Conservation (phyloP, 331 rosid genomes). For the Arachis monticola region DNA sequence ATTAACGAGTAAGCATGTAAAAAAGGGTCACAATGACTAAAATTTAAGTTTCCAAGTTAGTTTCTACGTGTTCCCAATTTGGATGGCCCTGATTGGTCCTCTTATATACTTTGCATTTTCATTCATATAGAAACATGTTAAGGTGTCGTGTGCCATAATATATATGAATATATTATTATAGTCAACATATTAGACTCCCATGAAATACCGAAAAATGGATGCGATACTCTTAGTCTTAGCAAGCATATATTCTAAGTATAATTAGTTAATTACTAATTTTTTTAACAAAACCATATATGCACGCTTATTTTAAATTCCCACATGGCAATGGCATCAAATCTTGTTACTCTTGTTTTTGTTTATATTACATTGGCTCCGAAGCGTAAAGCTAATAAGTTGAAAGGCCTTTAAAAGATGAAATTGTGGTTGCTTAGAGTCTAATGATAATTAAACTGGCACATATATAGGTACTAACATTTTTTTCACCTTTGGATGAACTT, state of each 20-base stretch:
- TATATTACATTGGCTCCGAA: neutral
- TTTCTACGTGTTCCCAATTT: slow-evolving; percentile 16
- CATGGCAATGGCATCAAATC: neutral
- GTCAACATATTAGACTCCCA: slow-evolving; percentile 6
- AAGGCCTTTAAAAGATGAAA: neutral
- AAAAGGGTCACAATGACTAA: neutral
- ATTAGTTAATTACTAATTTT: neutral
- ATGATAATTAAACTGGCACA: neutral
- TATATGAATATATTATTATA: neutral
- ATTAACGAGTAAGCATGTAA: slow-evolving; percentile 18
- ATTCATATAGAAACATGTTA: neutral
- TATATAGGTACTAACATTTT: neutral
- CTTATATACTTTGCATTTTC: neutral
- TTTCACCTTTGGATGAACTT: neutral
- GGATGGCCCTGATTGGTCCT: slow-evolving; percentile 4
- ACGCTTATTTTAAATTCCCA: neutral
- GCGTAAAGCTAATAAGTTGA: neutral
- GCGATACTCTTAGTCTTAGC: neutral
- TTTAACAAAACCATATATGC: neutral
- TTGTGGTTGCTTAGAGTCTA: neutral
- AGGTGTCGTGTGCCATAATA: neutral
- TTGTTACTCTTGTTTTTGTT: neutral
- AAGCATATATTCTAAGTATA: neutral
- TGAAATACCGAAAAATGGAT: neutral
- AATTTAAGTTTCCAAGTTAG: slow-evolving; percentile 1